Conservation (phyloP, 768 basidiomycete genomes). For the Sporobolomyces phaffii region DNA sequence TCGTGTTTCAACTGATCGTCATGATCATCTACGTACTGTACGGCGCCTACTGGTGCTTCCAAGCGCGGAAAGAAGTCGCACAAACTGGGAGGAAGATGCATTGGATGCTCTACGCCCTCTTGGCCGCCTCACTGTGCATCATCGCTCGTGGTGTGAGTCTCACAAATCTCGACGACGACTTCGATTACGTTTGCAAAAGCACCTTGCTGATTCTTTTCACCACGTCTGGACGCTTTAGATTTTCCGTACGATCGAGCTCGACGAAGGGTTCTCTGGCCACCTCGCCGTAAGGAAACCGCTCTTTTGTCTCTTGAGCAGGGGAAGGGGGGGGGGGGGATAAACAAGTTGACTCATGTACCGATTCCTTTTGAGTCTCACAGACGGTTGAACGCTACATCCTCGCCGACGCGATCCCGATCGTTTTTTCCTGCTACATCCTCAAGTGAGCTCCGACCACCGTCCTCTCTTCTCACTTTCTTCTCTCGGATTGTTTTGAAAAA, state of each 20-base stretch:
- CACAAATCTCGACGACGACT: not conserved
- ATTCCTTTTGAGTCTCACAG: no score
- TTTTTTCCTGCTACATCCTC: not conserved
- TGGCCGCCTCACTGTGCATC: not conserved
- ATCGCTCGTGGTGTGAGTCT: constrained; percentile 22
- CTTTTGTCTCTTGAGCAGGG: no score
- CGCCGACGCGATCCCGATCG: constrained; percentile 11
- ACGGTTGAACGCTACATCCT: not conserved
- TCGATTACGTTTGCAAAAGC: no score
- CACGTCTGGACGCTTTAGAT: not conserved
- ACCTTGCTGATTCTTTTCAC: not conserved
- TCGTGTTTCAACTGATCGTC: constrained; percentile 23
- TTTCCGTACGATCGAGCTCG: constrained; percentile 19
- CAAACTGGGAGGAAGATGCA: not conserved
- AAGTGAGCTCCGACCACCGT: constrained; percentile 8
- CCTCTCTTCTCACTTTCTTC: not conserved
- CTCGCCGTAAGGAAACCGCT: not conserved
- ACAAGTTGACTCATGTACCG: no score
- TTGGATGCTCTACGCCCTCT: not conserved
- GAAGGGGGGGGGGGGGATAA: no score
- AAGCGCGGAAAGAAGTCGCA: not conserved
- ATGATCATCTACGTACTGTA: constrained; percentile 17
- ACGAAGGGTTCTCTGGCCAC: constrained; percentile 14
- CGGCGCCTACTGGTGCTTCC: not conserved
- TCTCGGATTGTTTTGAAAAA: no score